Evolutionary conservation across 768 basidiomycete genomes (phyloP).

Genomic region (Boletus huronensis): DNA sequence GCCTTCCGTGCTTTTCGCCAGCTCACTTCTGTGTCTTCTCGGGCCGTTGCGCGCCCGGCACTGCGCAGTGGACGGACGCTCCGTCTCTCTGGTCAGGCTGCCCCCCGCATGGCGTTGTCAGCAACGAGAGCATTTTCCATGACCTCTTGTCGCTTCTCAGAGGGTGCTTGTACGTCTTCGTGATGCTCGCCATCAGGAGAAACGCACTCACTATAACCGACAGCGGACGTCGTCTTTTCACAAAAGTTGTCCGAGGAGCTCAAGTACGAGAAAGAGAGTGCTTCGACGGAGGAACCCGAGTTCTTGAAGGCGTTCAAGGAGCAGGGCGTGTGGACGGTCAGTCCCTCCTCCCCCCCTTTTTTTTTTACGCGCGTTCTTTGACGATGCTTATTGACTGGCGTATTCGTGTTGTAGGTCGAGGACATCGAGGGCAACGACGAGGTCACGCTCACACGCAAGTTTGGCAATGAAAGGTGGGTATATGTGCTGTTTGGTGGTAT

Average conservation of each 20-base stretch:
- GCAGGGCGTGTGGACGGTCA: slow-evolving; percentile 76
- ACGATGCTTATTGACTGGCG: background rate
- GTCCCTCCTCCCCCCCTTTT: background rate
- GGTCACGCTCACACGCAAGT: slow-evolving; percentile 74
- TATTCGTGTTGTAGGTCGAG: slow-evolving; percentile 49
- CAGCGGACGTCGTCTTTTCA: slow-evolving; percentile 72
- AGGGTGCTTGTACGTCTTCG: slow-evolving; percentile 41
- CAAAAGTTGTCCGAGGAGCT: slow-evolving; percentile 81
- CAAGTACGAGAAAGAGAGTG: slow-evolving; percentile 74
- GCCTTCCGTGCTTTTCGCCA: slow-evolving; percentile 59
- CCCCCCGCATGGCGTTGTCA: slow-evolving; percentile 17
- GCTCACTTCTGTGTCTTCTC: slow-evolving; percentile 43
- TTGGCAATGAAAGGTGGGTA: slow-evolving; percentile 85
- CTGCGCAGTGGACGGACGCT: slow-evolving; percentile 23
- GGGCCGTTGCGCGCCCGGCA: slow-evolving; percentile 30
- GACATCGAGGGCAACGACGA: slow-evolving; percentile 76
- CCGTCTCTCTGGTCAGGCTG: slow-evolving; percentile 10
- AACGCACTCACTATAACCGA: background rate
- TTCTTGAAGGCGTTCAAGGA: slow-evolving; percentile 74
- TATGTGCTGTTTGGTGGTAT: too few species aligned
- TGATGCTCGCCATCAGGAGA: too few species aligned
- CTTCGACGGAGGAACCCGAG: slow-evolving; percentile 51
- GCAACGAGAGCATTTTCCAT: slow-evolving; percentile 40
- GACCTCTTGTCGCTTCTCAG: slow-evolving; percentile 37
- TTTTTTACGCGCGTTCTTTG: too few species aligned